phyloP scores from a whole-genome alignment of 768 basidiomycete species.

The Phaeolepiota aurea region DNA sequence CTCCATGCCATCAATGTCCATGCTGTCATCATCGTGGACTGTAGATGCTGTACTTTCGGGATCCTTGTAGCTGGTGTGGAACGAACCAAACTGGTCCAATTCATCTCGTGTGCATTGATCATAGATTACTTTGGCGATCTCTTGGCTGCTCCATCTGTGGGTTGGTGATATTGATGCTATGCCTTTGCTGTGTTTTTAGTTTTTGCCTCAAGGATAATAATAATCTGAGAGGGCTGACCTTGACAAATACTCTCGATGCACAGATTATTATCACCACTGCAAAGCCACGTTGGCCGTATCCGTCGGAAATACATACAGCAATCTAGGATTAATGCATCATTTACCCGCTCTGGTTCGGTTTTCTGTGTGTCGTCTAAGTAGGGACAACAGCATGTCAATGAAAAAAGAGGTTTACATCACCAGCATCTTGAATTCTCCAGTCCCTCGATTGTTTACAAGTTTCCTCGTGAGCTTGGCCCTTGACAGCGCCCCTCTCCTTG shows the following conservation, averaged over 20 bases:
- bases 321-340: slow-evolving; percentile 70
- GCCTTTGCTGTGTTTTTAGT: slow-evolving; percentile 13
- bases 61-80: slow-evolving; percentile 28
- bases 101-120: slow-evolving; percentile 21
- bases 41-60: slow-evolving; percentile 7
- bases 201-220: slow-evolving; percentile 1
- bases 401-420: slow-evolving; percentile 28
- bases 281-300: slow-evolving; percentile 42
- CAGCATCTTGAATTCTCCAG: slow-evolving; percentile 45
- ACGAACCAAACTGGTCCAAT: slow-evolving; percentile 29
- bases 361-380: not conserved
- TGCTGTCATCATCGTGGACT: slow-evolving; percentile 35
- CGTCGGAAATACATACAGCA: slow-evolving; percentile 55
- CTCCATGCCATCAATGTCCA: slow-evolving; percentile 49
- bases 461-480: slow-evolving; percentile 55
- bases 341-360: slow-evolving; percentile 28
- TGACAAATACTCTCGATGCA: slow-evolving; percentile 31
- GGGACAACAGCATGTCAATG: not conserved
- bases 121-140: slow-evolving; percentile 41
- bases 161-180: slow-evolving; percentile 29
- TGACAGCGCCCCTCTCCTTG: slow-evolving; percentile 45
- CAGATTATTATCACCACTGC: slow-evolving; percentile 65
- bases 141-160: slow-evolving; percentile 38
- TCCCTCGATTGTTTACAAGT: slow-evolving; percentile 52
- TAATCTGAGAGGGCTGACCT: slow-evolving; percentile 12